Percentiles rank a stretch among this genome's conserved stretches.
phyloP scores from a whole-genome alignment of 345 rosid genomes.

The Eucalyptus sp. region DNA sequence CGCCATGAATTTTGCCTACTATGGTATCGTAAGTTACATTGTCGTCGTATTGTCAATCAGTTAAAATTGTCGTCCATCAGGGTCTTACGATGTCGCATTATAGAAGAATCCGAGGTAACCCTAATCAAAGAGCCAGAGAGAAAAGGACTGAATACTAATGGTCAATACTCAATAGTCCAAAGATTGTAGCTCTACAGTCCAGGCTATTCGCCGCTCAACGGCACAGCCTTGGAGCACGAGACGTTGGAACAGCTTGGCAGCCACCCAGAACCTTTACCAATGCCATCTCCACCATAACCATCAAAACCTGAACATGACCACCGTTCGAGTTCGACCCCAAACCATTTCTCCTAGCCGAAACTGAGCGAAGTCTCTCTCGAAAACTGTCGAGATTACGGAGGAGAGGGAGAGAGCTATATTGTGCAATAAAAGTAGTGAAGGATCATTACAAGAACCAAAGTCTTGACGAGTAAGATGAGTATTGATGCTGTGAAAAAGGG shows the following conservation, averaged over 20 bases:
- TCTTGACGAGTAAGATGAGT: neutral
- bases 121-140: neutral
- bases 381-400: neutral
- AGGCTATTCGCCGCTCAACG: neutral
- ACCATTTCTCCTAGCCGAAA: neutral
- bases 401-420: neutral
- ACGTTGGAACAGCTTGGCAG: neutral
- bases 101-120: neutral
- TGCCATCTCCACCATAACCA: neutral
- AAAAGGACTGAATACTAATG: no score
- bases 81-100: neutral
- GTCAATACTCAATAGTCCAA: accelerated
- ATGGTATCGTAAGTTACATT: neutral
- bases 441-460: neutral
- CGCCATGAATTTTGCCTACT: neutral
- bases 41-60: neutral
- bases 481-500: neutral
- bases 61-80: neutral
- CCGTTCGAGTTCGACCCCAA: neutral
- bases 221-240: neutral
- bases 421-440: neutral
- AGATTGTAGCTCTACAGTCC: neutral
- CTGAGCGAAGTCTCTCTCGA: neutral
- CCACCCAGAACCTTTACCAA: accelerated
- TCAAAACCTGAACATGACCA: neutral